Evolutionary conservation across 257 asterid species (phyloP).

Genomic region (Jacaranda mimosifolia): DNA sequence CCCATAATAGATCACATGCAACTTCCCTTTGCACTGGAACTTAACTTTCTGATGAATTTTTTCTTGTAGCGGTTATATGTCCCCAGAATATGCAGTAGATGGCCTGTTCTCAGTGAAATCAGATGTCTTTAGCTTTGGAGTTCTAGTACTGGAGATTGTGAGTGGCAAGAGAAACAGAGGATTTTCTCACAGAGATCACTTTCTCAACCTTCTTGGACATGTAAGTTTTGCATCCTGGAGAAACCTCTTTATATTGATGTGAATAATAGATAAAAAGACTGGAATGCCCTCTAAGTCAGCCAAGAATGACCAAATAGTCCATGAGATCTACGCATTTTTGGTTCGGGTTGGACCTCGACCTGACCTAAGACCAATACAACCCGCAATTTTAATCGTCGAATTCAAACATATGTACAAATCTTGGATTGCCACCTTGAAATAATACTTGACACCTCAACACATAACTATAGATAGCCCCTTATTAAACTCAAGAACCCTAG

Average conservation of each 20-base stretch:
- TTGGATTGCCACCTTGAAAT: no score
- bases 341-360: no score
- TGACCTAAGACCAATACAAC: no score
- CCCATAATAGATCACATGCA: not conserved
- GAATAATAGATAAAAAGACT: no score
- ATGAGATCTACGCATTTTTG: no score
- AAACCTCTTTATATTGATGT: not conserved
- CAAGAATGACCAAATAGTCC: no score
- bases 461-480: no score
- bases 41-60: not conserved
- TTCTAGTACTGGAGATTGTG: constrained; percentile 27
- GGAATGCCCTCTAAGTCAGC: no score
- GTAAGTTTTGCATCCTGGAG: constrained; percentile 12
- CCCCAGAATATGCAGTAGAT: constrained; percentile 31
- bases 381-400: no score
- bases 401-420: no score
- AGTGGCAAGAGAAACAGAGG: constrained; percentile 36
- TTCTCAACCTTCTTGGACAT: constrained; percentile 28
- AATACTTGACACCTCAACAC: no score
- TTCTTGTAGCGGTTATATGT: constrained; percentile 25
- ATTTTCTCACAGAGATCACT: constrained; percentile 31
- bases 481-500: no score
- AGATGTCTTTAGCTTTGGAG: constrained; percentile 36
- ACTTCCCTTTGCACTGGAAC: not conserved
- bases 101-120: constrained; percentile 32